phyloP scores from a whole-genome alignment of 2,329 filamentous ascomycete species.

The Juglanconis juglandina region DNA sequence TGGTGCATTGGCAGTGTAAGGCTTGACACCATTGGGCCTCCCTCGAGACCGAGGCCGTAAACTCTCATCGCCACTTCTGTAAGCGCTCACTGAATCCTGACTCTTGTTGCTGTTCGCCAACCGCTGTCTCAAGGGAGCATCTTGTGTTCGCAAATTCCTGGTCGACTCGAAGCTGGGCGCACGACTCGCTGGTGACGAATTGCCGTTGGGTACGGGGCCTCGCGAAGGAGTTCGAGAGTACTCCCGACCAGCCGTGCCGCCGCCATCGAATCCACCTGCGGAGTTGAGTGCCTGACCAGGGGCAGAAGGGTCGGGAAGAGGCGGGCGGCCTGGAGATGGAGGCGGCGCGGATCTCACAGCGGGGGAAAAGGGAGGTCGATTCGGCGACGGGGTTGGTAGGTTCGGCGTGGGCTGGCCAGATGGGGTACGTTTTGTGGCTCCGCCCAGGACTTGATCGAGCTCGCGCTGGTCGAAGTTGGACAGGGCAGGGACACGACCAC shows the following conservation, averaged over 20 bases:
- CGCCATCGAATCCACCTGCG: slow-evolving; percentile 30
- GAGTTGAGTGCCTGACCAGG: slow-evolving; percentile 7
- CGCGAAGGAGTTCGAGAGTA: slow-evolving; percentile 27
- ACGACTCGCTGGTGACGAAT: slow-evolving; percentile 39
- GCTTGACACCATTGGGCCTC: slow-evolving; percentile 35
- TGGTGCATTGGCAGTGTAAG: slow-evolving; percentile 22
- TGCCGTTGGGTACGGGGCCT: slow-evolving; percentile 29
- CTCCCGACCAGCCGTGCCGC: slow-evolving; percentile 14
- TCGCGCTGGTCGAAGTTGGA: slow-evolving; percentile 79
- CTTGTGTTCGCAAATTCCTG: slow-evolving; percentile 37
- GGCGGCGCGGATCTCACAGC: slow-evolving; percentile 25
- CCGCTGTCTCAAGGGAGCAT: slow-evolving; percentile 40
- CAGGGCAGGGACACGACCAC: slow-evolving; percentile 74
- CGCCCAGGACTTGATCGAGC: slow-evolving; percentile 69
- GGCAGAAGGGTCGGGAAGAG: slow-evolving; percentile 19
- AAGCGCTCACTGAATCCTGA: slow-evolving; percentile 54
- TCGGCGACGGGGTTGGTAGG: slow-evolving; percentile 17
- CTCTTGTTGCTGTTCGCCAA: slow-evolving; percentile 51
- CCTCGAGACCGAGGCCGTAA: slow-evolving; percentile 49
- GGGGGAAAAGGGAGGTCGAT: slow-evolving; percentile 9
- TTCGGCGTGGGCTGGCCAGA: slow-evolving; percentile 26
- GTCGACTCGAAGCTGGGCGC: slow-evolving; percentile 50
- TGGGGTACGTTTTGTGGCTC: slow-evolving; percentile 39
- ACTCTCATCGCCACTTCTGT: slow-evolving; percentile 49
- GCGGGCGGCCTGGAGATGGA: slow-evolving; percentile 21